Evolutionary conservation across 345 rosid genomes (phyloP), one percentile per base, ranked within the genome.

Genomic region (Boechera divaricarpa): DNA sequence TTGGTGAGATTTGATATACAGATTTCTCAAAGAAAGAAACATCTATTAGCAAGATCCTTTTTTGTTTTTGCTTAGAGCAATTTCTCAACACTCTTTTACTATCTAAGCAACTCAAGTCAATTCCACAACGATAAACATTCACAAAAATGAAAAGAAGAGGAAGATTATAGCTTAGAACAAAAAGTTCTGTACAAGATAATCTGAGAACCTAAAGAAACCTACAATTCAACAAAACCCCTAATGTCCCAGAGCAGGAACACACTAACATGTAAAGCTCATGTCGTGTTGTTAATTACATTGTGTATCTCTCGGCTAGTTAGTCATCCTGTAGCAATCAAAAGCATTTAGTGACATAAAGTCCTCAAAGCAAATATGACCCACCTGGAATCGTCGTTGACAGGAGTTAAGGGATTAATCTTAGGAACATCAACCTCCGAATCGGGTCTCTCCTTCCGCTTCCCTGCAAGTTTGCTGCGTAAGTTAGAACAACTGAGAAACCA

Each of bases 361-460:
- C 29, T 1, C 29, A 28, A 28, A 28, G 29, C 29, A 28, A 28
- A 28, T 1, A 58, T n/a, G 36, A 53, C 71, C n/a, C 38, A 95
- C 99, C 99, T 87, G 86, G 48, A 83, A 81, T 95, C 98, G 53
- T 85, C 88, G 64, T 79, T 86, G 28, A 78, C 80, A 0, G 98
- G 99, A 66, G 39, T 62, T 35, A 95, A 79, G 18, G 91, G 89
- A 85, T 83, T 83, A 31, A 42, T 77, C 69, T 75, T 80, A 73
- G 83, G 79, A 80, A 68, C 85, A 74, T 84, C 87, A 28, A 82
- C 53, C 29, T 79, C 89, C 5, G 74, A 75, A 67, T 80, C 87
- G 3, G 84, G 55, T 79, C 94, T 89, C 75, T 88, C 98, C 73
- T 92, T 92, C 24, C 98, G 87, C 77, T 94, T 92, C 64, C 98